phyloP scores from a whole-genome alignment of 2,329 filamentous ascomycete species.

The Gnomoniopsis smithogilvyi region DNA sequence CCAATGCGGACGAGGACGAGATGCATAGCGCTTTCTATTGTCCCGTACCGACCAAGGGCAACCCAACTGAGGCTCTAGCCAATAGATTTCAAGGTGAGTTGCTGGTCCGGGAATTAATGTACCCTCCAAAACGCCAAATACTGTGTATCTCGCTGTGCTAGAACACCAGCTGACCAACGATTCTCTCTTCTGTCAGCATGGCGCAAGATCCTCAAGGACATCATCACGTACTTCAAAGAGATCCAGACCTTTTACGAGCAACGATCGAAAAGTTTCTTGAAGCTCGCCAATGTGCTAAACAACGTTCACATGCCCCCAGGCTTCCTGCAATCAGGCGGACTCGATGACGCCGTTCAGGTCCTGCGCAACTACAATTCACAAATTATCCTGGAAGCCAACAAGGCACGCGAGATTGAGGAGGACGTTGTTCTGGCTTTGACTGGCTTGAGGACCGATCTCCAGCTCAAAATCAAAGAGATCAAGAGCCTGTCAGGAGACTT shows the following conservation, averaged over 20 bases:
- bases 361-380: conserved; percentile 80
- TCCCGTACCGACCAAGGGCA: conserved; percentile 82
- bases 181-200: conserved; percentile 57
- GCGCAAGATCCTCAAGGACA: conserved; percentile 91
- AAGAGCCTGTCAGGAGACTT: conserved; percentile 91
- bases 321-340: conserved; percentile 78
- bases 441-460: conserved; percentile 81
- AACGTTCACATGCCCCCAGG: conserved; percentile 71
- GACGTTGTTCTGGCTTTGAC: conserved; percentile 88
- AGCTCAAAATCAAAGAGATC: conserved; percentile 98
- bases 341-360: conserved; percentile 81
- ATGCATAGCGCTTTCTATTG: conserved; percentile 83
- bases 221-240: conserved; percentile 92
- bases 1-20: conserved; percentile 64
- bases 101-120: conserved; percentile 1
- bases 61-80: conserved; percentile 82
- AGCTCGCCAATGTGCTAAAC: conserved; percentile 80
- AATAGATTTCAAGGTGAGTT: conserved; percentile 81
- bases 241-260: conserved; percentile 86
- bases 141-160: background rate
- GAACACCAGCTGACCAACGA: conserved; percentile 14
- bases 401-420: conserved; percentile 84
- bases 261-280: conserved; percentile 75
- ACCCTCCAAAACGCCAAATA: conserved; percentile 1
- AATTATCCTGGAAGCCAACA: conserved; percentile 75